phyloP scores from a whole-genome alignment of 495 filamentous ascomycete genomes.

The Xylaria palmicola region DNA sequence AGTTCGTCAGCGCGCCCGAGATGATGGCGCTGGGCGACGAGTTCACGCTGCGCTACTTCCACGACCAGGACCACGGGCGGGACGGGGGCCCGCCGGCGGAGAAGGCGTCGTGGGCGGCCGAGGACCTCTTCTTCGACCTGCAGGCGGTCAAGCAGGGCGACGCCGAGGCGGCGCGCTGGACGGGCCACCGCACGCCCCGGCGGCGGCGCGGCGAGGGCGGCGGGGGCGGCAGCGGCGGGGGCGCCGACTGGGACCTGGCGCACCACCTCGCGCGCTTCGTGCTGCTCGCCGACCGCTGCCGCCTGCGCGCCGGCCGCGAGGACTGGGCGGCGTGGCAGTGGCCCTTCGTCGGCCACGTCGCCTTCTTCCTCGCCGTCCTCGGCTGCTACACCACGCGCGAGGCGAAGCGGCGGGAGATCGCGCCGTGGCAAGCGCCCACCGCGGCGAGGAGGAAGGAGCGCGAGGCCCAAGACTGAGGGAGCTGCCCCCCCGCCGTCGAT shows the following conservation, averaged over 20 bases:
- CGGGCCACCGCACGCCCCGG: too few relatives aligned
- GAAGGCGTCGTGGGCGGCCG: slow-evolving; percentile 21
- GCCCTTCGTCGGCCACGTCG: slow-evolving; percentile 18
- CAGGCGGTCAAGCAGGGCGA: slow-evolving; percentile 29
- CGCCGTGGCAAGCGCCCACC: too few relatives aligned
- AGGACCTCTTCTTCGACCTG: slow-evolving; percentile 29
- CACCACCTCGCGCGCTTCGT: slow-evolving; percentile 26
- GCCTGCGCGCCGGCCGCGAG: slow-evolving; percentile 16
- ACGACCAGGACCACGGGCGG: too few relatives aligned
- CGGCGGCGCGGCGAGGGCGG: too few relatives aligned
- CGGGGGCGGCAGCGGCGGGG: too few relatives aligned
- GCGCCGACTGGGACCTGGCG: slow-evolving; percentile 25
- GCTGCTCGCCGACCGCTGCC: slow-evolving; percentile 22
- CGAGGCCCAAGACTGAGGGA: too few relatives aligned
- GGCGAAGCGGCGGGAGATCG: slow-evolving; percentile 18
- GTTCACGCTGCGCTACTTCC: slow-evolving; percentile 20
- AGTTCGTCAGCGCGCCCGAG: slow-evolving; percentile 24
- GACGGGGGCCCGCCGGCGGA: slow-evolving; percentile 7
- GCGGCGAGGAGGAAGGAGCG: too few relatives aligned
- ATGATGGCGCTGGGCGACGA: slow-evolving; percentile 25
- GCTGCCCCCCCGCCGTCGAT: too few relatives aligned
- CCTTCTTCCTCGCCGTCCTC: slow-evolving; percentile 26
- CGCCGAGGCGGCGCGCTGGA: slow-evolving; percentile 11
- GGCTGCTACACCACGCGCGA: slow-evolving; percentile 23
- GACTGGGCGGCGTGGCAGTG: slow-evolving; percentile 20